A percentile compares a stretch with the other conserved stretches of the same genome.
These are phyloP conservation scores for Phytopythium mirpurense DNA, from an alignment of 352 stramenopile species.

Conservation along the genomic window DNA sequence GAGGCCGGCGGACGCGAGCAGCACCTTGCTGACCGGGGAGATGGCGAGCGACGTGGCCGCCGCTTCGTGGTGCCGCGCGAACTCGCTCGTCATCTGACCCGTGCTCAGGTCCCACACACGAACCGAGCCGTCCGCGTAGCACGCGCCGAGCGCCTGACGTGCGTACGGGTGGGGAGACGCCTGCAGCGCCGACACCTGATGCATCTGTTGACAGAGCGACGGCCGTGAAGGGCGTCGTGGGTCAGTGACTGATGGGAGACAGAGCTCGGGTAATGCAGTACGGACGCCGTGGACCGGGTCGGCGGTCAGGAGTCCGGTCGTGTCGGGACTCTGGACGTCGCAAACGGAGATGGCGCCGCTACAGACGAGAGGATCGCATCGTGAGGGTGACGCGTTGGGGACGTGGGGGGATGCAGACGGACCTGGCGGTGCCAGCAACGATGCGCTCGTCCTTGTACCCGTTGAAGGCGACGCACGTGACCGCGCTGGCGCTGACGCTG, in stretches of 20 bases:
- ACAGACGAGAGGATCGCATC: neutral
- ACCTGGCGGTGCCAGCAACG: constrained; percentile 66
- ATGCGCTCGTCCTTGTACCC: constrained; percentile 73
- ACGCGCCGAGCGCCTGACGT: constrained; percentile 44
- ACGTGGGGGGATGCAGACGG: neutral
- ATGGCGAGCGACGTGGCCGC: constrained; percentile 48
- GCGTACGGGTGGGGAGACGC: constrained; percentile 60
- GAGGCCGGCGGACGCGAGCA: constrained; percentile 47
- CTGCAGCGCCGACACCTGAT: constrained; percentile 47
- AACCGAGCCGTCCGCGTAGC: constrained; percentile 58
- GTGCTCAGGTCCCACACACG: constrained; percentile 63
- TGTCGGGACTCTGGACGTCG: constrained; percentile 55
- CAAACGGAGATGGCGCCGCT: constrained; percentile 64
- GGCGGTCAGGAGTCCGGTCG: constrained; percentile 36
- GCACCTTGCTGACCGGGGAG: constrained; percentile 67
- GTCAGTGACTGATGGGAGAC: neutral
- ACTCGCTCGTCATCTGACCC: constrained; percentile 47
- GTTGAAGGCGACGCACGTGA: constrained; percentile 62
- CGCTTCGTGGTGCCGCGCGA: constrained; percentile 49
- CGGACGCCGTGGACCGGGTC: constrained; percentile 35
- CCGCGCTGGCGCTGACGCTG: constrained; percentile 47
- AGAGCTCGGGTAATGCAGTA: neutral
- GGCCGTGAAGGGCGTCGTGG: neutral
- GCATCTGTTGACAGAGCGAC: constrained; percentile 18
- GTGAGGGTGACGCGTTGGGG: neutral